Base-by-base conservation (phyloP, 345 rosid genomes). In the Raphanus sativus region DNA sequence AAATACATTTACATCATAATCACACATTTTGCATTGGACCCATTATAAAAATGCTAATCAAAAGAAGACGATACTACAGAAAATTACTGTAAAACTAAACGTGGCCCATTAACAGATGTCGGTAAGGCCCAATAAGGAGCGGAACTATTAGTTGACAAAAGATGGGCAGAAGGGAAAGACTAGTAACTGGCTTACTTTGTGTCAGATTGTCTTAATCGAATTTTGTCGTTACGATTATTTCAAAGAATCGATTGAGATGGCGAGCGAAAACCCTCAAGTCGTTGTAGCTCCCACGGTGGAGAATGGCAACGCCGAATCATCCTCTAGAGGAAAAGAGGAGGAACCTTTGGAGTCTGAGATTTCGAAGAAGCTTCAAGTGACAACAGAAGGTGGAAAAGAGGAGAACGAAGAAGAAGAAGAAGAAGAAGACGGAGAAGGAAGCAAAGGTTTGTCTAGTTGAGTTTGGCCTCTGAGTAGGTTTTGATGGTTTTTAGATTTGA, bases 401-500 rank as follows among this genome's bases (percentile, higher is more conserved):
- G 90, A 80, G 28, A 85, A 87, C 8, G 89, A 76, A 8, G 88
- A 81, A 4, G 55, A 45, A 12, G 52, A 45, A 45, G 52, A 45
- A 25, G 91, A 78, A 36, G 90, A 45, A 45, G 52, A 45, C 21
- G 91, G 77, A 36, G 90, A 87, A 7, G 89, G 79, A 42, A 85
- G 42, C 52, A 80, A 88, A 87, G 90, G 96, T 86, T 34, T 61
- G 24, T 25, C 42, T 52, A 62, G 80, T 9, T 81, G 58, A 64
- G 32, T 30, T 62, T 81, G 69, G 33, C 26, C 30, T 40, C 3
- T 67, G 38, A 7, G 50, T 34, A 10, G 12, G 15, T 45, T 45
- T 45, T 45, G 7, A 40, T 40, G 7, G 50, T 40, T 10, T 10
- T 45, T 45, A 45, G 15, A 45, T 45, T 34, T 8, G 45, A 38